A percentile compares a stretch with the other conserved stretches of the same genome.
phyloP scores from a whole-genome alignment of 139 green algal genomes.

The Haematococcus sp. region DNA sequence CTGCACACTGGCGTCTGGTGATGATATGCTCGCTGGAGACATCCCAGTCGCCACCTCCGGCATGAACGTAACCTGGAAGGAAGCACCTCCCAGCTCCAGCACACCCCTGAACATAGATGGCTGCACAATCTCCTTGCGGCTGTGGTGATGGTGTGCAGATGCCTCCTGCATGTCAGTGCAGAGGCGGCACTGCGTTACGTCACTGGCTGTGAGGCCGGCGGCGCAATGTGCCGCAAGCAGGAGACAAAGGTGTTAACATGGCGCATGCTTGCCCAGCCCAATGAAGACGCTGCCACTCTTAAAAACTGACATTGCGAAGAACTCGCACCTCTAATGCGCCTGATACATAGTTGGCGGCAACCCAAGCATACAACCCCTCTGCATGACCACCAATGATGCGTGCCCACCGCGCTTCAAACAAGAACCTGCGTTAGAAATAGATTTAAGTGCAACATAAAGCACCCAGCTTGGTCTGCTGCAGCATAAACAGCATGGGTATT shows the following conservation, averaged over 20 bases:
- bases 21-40: not conserved
- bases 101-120: constrained; percentile 28
- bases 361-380: constrained; percentile 50
- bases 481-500: too few species aligned
- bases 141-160: constrained; percentile 17
- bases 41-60: not conserved
- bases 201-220: not conserved
- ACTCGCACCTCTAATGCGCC: constrained; percentile 40
- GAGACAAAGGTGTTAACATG: too few species aligned
- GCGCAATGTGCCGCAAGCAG: too few species aligned
- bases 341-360: constrained; percentile 50
- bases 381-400: constrained; percentile 39
- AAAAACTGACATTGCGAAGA: too few species aligned
- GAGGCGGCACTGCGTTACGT: not conserved
- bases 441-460: too few species aligned
- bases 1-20: not conserved
- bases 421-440: too few species aligned
- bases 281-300: too few species aligned
- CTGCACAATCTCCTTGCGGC: constrained; percentile 25
- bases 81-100: constrained; percentile 54
- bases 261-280: too few species aligned
- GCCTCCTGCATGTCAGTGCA: constrained; percentile 15
- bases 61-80: constrained; percentile 53
- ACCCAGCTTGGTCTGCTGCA: too few species aligned
- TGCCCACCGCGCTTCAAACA: constrained; percentile 34